These are phyloP conservation scores for Tulasnella sp. DNA, from an alignment of 768 basidiomycete species.

Conservation along the genomic window DNA sequence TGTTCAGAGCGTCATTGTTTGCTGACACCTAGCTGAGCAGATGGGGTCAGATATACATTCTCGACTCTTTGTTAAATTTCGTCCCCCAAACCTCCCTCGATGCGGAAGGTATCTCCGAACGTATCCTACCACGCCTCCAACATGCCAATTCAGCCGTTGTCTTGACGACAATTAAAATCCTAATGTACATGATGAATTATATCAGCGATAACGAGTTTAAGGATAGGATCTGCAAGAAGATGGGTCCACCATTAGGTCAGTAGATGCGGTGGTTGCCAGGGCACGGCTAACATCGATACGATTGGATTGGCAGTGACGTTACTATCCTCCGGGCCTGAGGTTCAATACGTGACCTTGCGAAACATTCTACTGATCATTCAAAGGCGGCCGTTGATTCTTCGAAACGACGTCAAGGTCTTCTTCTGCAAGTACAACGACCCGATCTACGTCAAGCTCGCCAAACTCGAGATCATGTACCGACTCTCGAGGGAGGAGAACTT, in stretches of 20 bases:
- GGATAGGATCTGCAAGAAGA: slow-evolving; percentile 90
- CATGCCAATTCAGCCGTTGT: slow-evolving; percentile 99
- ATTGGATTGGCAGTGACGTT: slow-evolving; percentile 63
- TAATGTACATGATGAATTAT: slow-evolving; percentile 98
- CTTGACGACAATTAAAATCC: slow-evolving; percentile 92
- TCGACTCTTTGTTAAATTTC: slow-evolving; percentile 89
- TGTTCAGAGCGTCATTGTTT: neutral
- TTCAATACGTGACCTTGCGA: slow-evolving; percentile 94
- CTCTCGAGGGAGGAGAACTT: slow-evolving; percentile 93
- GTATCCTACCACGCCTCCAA: slow-evolving; percentile 86
- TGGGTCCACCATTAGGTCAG: slow-evolving; percentile 93
- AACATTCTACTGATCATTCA: slow-evolving; percentile 98
- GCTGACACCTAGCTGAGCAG: slow-evolving; percentile 43
- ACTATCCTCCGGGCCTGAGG: slow-evolving; percentile 94
- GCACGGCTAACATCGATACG: slow-evolving; percentile 19
- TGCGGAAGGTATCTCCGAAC: slow-evolving; percentile 93
- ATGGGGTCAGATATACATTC: slow-evolving; percentile 98
- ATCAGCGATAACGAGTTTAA: slow-evolving; percentile 86
- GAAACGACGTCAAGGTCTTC: slow-evolving; percentile 97
- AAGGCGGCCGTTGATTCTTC: slow-evolving; percentile 82
- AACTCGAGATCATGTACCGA: slow-evolving; percentile 98
- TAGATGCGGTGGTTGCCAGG: neutral
- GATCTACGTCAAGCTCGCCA: slow-evolving; percentile 97
- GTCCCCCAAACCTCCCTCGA: slow-evolving; percentile 86
- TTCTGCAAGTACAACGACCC: slow-evolving; percentile 99